Evolutionary conservation across 2,329 filamentous ascomycete genomes (phyloP).

Genomic region (Pleoardoris graminearum): DNA sequence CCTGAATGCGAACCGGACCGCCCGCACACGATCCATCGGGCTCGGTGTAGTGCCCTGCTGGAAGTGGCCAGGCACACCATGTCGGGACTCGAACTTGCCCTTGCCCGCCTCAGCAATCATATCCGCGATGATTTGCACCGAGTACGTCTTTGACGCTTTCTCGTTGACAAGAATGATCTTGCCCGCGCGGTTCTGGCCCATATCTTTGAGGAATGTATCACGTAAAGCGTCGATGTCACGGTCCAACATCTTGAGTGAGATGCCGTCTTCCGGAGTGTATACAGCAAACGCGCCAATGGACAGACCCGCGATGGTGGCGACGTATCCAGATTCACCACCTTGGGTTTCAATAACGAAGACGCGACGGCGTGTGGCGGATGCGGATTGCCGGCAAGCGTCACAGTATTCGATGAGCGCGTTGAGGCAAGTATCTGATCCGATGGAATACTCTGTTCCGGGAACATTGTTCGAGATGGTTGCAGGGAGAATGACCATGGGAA

Average conservation of each 20-base stretch:
- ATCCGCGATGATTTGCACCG: constrained; percentile 87
- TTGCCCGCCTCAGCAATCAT: constrained; percentile 94
- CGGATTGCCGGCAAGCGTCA: constrained; percentile 96
- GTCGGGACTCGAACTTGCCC: constrained; percentile 87
- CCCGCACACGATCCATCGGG: constrained; percentile 93
- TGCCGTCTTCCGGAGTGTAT: constrained; percentile 95
- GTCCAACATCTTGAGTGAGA: constrained; percentile 89
- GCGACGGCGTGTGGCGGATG: constrained; percentile 86
- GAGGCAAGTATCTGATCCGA: constrained; percentile 94
- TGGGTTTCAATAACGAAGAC: constrained; percentile 99
- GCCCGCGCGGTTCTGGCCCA: constrained; percentile 84
- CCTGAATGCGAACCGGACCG: constrained; percentile 88
- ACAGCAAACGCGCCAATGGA: constrained; percentile 91
- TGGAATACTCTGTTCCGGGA: constrained; percentile 93
- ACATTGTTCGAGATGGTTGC: constrained; percentile 99
- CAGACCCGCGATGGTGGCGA: constrained; percentile 87
- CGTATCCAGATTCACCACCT: constrained; percentile 90
- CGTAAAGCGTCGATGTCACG: constrained; percentile 88
- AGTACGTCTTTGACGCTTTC: constrained; percentile 86
- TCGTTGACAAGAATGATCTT: constrained; percentile 97
- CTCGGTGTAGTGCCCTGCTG: constrained; percentile 61
- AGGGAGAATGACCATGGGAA: constrained; percentile 85
- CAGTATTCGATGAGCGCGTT: constrained; percentile 95
- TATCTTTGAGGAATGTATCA: constrained; percentile 80
- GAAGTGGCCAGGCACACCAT: constrained; percentile 62